These are phyloP conservation scores for Myriosclerotinia duriaeana DNA, from an alignment of 2,329 filamentous ascomycete genomes.

Conservation along the genomic window DNA sequence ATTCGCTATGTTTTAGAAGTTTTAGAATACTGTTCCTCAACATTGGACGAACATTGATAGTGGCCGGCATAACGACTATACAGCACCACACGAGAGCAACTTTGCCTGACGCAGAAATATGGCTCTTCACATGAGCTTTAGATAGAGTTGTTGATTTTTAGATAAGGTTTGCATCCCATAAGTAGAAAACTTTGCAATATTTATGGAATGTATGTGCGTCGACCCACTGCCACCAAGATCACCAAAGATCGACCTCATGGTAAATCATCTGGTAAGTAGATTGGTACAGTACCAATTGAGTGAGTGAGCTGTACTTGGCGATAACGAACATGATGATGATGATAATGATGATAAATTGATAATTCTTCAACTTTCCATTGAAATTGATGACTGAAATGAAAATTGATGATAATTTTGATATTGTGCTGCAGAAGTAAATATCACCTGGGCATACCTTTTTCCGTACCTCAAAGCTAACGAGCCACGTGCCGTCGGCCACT, in stretches of 20 bases:
- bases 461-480: neutral
- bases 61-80: no score
- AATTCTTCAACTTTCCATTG: neutral
- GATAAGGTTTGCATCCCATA: slow-evolving; percentile 12
- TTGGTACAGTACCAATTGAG: no score
- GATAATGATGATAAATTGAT: no score
- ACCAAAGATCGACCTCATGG: neutral
- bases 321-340: neutral
- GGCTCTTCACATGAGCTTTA: no score
- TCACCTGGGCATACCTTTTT: no score
- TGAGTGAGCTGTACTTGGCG: neutral
- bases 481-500: no score
- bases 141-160: neutral
- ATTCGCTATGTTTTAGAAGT: neutral
- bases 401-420: no score
- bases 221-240: neutral
- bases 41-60: neutral
- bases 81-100: no score
- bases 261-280: neutral
- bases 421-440: no score
- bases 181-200: no score
- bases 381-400: no score
- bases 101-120: no score
- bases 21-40: neutral
- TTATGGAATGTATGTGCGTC: neutral